Evolutionary conservation across 2,329 filamentous ascomycete genomes (phyloP), one percentile per base, ranked within the genome.

Genomic region (Sarocladiaceae sp.): DNA sequence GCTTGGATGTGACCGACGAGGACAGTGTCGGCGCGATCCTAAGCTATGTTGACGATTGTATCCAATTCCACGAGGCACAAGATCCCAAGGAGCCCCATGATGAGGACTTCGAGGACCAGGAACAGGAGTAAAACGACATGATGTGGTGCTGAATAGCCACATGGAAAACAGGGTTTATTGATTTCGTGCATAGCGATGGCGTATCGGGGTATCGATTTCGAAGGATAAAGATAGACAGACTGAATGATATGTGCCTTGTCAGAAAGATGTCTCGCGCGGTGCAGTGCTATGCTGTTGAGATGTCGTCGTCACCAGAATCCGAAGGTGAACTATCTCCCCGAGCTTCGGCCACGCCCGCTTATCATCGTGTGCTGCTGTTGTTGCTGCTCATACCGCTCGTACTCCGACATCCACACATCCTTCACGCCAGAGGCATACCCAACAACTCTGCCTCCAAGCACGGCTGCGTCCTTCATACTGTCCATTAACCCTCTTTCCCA

Each of bases 11-110:
- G 25, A 88, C 94, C 58, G 86, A 96, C 62, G 93, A 97, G 71
- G 91, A 97, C 62, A 97, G 93, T 64, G 85, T 97, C 3, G 86
- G 80, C 1, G 84, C 74, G 64, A 86, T 96, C 23, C 70, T 97
- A 60, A 96, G 90, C 74, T 90, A 95, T 71, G 94, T 97, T 60
- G 92, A 97, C 66, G 90, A 97, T 70, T 88, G 89, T 25, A 94
- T 96, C 58, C 92, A 96, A 66, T 97, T 83, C 67, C 89, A 96
- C 64, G 92, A 97, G 67, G 89, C 91, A 12, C 92, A 97, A 66
- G 92, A 97, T 68, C 92, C 92, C 8, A 85, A 82, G 61, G 92
- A 97, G 66, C 87, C 90, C 5, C 79, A 80, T 52, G 86, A 90
- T 56, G 76, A 77, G 23, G 74, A 71, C 46, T 64, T 69, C 25